A percentile compares a stretch with the other conserved stretches of the same genome.
These are phyloP conservation scores for Hygrocybe punicea DNA, from an alignment of 768 basidiomycete species.

Conservation along the genomic window DNA sequence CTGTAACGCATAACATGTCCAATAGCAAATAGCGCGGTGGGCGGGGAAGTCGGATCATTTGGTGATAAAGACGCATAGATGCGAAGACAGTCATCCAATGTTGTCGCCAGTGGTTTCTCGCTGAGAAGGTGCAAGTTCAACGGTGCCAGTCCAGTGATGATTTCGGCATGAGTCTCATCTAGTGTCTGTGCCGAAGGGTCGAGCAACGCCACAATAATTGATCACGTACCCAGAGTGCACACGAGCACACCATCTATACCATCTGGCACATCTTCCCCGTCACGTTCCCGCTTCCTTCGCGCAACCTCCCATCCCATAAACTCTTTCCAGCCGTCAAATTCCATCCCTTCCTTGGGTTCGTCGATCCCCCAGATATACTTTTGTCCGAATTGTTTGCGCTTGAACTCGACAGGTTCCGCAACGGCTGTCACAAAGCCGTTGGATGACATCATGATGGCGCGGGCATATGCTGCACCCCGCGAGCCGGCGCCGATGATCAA, in stretches of 20 bases:
- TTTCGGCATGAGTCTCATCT: background rate
- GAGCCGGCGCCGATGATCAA: constrained; percentile 2
- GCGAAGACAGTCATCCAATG: constrained; percentile 1
- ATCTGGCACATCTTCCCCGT: background rate
- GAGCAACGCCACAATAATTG: no score
- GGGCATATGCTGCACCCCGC: background rate
- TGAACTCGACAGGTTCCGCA: background rate
- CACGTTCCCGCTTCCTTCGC: background rate
- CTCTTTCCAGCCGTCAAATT: background rate
- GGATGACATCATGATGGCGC: constrained; percentile 1
- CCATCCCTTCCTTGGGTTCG: constrained; percentile 1
- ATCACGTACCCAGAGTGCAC: background rate
- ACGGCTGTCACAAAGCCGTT: background rate
- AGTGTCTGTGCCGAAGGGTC: background rate
- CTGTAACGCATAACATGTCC: constrained; percentile 3
- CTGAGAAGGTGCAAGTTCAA: constrained; percentile 1
- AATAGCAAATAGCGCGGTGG: background rate
- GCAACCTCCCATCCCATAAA: constrained; percentile 1
- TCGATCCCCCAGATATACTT: constrained; percentile 1
- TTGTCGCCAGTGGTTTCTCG: constrained; percentile 2
- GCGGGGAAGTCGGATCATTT: background rate
- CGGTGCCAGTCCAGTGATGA: background rate
- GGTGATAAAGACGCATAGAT: constrained; percentile 1
- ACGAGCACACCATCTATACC: constrained; percentile 1
- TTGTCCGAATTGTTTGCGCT: constrained; percentile 2